Percentiles rank a stretch among this genome's conserved stretches.
Conservation (phyloP, 805 yeast species). For the Pichia pseudocactophila region DNA sequence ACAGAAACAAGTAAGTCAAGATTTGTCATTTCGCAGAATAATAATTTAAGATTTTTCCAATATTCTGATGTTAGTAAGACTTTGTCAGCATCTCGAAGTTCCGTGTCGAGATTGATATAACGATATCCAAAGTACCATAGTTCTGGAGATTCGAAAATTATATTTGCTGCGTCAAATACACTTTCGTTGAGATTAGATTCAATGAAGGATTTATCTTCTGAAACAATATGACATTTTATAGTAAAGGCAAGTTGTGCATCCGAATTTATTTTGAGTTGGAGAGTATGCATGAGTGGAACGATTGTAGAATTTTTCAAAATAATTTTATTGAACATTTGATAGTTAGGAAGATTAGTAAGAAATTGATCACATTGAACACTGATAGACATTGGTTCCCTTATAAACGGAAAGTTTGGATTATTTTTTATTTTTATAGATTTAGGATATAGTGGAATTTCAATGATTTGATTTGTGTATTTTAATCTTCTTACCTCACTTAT, state of each 20-base stretch:
- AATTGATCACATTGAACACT: conserved; percentile 6
- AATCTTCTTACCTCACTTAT: not conserved
- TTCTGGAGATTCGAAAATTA: conserved; percentile 5
- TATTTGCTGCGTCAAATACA: conserved; percentile 3
- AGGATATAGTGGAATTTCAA: conserved; percentile 11
- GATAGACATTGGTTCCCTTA: conserved; percentile 14
- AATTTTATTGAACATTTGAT: conserved; percentile 10
- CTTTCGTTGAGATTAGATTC: not conserved
- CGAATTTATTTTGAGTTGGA: not conserved
- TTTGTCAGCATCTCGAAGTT: not conserved
- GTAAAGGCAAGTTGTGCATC: not conserved
- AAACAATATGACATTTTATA: not conserved
- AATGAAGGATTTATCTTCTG: not conserved
- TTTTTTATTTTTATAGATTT: not conserved
- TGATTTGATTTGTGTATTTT: conserved; percentile 11
- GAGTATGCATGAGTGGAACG: not conserved
- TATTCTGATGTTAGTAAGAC: not conserved
- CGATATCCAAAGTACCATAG: conserved; percentile 6
- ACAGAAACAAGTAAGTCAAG: conserved; percentile 9
- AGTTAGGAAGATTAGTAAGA: conserved; percentile 4
- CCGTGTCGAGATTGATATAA: not conserved
- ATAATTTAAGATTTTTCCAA: conserved; percentile 1
- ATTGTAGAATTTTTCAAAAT: conserved; percentile 9
- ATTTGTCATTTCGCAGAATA: conserved; percentile 7
- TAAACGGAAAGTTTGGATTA: conserved; percentile 12